phyloP scores from a whole-genome alignment of 345 rosid genomes.

The Euphorbia tirucalli region DNA sequence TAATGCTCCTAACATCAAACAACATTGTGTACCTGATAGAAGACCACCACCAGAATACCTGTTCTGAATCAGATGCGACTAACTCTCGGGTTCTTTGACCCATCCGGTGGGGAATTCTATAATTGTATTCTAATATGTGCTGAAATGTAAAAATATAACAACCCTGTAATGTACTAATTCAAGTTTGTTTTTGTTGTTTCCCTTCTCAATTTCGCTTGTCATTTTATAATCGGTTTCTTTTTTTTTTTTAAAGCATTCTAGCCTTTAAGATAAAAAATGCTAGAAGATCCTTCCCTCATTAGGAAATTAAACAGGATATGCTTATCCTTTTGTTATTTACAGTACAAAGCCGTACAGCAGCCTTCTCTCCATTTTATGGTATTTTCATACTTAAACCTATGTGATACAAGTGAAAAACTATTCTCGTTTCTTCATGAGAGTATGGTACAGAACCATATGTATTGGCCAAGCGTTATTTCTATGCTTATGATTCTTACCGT shows the following conservation, averaged over 20 bases:
- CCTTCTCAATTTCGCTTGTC: not conserved
- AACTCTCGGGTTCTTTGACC: conserved; percentile 13
- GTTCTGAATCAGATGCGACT: conserved; percentile 17
- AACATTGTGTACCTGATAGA: not conserved
- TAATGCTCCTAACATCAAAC: not conserved
- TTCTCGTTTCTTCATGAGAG: no score
- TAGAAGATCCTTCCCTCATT: not conserved
- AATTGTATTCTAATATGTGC: conserved; percentile 14
- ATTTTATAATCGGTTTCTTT: no score
- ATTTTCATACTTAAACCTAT: no score
- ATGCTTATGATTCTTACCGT: no score
- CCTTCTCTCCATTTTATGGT: not conserved
- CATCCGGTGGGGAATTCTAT: not conserved
- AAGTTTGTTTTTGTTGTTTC: conserved; percentile 5
- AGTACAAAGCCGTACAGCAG: no score
- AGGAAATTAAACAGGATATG: not conserved
- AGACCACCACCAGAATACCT: not conserved
- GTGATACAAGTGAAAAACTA: no score
- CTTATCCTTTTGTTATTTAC: not conserved
- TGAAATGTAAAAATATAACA: conserved; percentile 17
- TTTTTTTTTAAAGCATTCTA: not conserved
- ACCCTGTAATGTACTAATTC: not conserved
- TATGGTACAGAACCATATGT: no score
- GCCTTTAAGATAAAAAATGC: not conserved
- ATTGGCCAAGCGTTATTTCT: no score